Conservation (phyloP, 2,329 filamentous ascomycete genomes). For the Cladosporium velox region DNA sequence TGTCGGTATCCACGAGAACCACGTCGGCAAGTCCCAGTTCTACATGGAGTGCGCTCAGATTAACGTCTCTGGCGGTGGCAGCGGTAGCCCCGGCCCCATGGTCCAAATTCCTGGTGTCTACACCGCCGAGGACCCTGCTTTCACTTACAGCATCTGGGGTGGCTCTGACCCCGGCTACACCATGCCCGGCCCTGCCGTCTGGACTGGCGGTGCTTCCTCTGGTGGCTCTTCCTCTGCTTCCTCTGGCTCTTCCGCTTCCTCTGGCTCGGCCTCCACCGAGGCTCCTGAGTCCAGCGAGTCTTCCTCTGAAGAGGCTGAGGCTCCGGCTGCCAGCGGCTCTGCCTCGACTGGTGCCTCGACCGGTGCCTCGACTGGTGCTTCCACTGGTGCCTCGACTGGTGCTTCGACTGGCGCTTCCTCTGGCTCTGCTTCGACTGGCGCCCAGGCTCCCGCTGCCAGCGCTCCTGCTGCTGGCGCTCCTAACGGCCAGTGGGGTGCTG, state of each 20-base stretch:
- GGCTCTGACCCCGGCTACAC: constrained; percentile 22
- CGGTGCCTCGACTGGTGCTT: neutral
- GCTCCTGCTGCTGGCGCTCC: neutral
- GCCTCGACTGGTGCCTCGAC: constrained; percentile 5
- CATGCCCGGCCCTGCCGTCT: constrained; percentile 25
- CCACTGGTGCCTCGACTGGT: neutral
- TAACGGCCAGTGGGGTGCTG: neutral
- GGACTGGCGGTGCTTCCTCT: constrained; percentile 19
- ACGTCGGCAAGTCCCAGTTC: constrained; percentile 26
- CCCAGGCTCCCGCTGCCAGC: neutral
- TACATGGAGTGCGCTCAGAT: constrained; percentile 29
- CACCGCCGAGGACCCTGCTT: constrained; percentile 26
- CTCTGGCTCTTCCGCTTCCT: neutral
- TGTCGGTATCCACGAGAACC: constrained; percentile 26
- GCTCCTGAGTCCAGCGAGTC: neutral
- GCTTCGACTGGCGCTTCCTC: neutral
- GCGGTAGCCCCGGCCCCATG: constrained; percentile 24
- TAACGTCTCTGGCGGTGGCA: constrained; percentile 25
- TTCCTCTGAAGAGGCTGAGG: neutral
- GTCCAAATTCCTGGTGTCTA: constrained; percentile 29
- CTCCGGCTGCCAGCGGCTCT: neutral
- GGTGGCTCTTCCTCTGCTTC: constrained; percentile 20
- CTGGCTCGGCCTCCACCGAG: neutral
- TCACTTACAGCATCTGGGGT: constrained; percentile 28
- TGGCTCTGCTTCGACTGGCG: neutral